Base-by-base conservation (phyloP, 2,329 filamentous ascomycete species). In the Fusarium drepaniforme region DNA sequence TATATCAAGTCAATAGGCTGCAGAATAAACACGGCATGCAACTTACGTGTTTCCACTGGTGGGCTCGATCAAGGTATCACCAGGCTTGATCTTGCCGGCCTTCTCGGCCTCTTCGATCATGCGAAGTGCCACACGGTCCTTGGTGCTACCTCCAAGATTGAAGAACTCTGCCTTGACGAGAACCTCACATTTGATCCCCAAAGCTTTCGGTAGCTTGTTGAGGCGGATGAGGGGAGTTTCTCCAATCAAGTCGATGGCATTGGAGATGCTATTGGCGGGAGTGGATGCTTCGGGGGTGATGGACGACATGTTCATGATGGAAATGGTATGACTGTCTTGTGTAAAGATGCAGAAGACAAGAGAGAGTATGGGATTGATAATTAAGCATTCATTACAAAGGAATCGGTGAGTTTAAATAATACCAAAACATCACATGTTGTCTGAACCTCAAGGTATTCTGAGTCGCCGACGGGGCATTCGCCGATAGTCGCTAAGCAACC, bases 101-200 rank as follows among this genome's bases (percentile, higher is more conserved):
- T 90, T 91, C 88, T 98, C 96, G n/a, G 96, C 96, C 83, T 96
- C 93, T 84, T 98, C 95, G 73, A 98, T 93, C 96, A 98, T 98
- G 81, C 96, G 93, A 81, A 98, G 87, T 25, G 96, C 96, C 82
- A 98, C 98, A 68, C 95, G 90, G 85, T 98, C 95, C 85, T 98
- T 98, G 81, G 97, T 94, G 81, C 93, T 96, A 73, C 95, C 95
- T 69, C 95, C 95, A 7, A 95, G 94, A 85, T 97, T 97, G 89
- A 97, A 97, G 71, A 95, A 91, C 84, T 98, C 95, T 70, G 95
- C 90, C 84, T 98, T 98, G 73, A 92, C 95, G 83, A 96, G 97
- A 44, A 98, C 92, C 51, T 94, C 92, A 64, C 94, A 94, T 82
- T 96, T 91, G 79, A 98, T 93, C 60, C 96, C 96, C n/a, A 97